These are phyloP conservation scores for Aspergillus piperis DNA, from an alignment of 2,329 filamentous ascomycete genomes.

Conservation along the genomic window DNA sequence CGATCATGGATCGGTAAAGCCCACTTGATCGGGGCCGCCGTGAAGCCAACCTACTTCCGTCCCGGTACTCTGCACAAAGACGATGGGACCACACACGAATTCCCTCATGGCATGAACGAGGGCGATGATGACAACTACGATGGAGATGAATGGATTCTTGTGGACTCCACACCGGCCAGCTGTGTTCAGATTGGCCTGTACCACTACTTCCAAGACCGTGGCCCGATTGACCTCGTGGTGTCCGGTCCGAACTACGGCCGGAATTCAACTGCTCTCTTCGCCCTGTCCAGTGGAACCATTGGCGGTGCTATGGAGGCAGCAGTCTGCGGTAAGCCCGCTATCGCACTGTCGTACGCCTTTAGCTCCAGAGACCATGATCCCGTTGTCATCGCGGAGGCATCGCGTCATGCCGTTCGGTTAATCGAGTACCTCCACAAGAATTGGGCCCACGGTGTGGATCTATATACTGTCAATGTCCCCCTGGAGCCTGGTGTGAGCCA, in stretches of 20 bases:
- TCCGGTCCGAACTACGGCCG: constrained; percentile 81
- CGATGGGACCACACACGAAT: constrained; percentile 67
- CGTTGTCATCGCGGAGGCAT: constrained; percentile 75
- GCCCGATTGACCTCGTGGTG: constrained; percentile 73
- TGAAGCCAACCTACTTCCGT: constrained; percentile 82
- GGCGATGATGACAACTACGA: constrained; percentile 55
- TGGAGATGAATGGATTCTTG: constrained; percentile 76
- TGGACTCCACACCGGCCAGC: constrained; percentile 78
- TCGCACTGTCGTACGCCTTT: constrained; percentile 90
- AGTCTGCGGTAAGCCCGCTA: constrained; percentile 66
- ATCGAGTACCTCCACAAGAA: constrained; percentile 76
- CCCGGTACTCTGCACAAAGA: constrained; percentile 62
- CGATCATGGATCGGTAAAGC: constrained; percentile 98
- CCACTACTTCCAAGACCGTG: constrained; percentile 73
- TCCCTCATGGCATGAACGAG: constrained; percentile 52
- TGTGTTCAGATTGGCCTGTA: constrained; percentile 81
- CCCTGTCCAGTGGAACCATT: constrained; percentile 73
- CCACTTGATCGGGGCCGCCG: constrained; percentile 86
- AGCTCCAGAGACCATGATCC: constrained; percentile 83
- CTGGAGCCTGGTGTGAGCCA: constrained; percentile 72
- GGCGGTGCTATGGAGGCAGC: constrained; percentile 77
- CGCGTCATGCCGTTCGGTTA: constrained; percentile 70
- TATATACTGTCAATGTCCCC: constrained; percentile 93
- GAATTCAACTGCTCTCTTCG: constrained; percentile 79
- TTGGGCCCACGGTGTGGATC: constrained; percentile 72